Base-by-base conservation (phyloP, 495 filamentous ascomycete genomes). In the Aspergillus haitiensis region DNA sequence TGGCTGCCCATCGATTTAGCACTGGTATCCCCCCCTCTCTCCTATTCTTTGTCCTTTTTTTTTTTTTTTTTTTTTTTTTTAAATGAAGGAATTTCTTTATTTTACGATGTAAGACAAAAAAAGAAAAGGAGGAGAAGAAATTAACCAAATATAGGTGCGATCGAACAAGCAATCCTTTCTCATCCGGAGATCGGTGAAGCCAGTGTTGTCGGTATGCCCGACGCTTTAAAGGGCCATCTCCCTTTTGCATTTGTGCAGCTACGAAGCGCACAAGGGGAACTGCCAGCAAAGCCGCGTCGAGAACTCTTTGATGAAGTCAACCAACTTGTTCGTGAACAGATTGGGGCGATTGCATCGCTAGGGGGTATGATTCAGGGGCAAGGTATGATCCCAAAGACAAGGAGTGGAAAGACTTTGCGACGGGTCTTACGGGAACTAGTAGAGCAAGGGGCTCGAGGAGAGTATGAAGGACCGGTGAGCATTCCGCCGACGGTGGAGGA, bases 331-430 rank as follows among this genome's bases (percentile, higher is more conserved):
- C 84, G 91, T n/a, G 81, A 81, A 33, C 89, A 94, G 67, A 94
- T 97, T 36, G 93, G 93, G 12, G 84, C 90, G 8, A 96, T 97
- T 58, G 93, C 93, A 0, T 83, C 81, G 2, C 75, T 97, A 0
- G 90, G 90, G 16, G 92, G 92, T 2, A 87, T 96, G 64, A 90
- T 96, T 34, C 85, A 88, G 61, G 89, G 90, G 7, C 84, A 84
- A 42, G 90, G 88, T n/a, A 92, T 96, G 83, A 96, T 97, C 52
- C 92, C 93, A 7, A 93, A 92, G 77, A 97, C 92, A 33, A 74
- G 93, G 21, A 90, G 86, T 31, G 93, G 93, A 5, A 97, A 97
- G 82, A 96, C 89, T 32, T 67, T 96, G 58, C 77, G 93, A 12
- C 78, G 93, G 56, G 90, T 94, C 33, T 66, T 96, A 74, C 79